Conservation (phyloP, 371 early-diverging fungal species). For the Haplosporangium sp. region DNA sequence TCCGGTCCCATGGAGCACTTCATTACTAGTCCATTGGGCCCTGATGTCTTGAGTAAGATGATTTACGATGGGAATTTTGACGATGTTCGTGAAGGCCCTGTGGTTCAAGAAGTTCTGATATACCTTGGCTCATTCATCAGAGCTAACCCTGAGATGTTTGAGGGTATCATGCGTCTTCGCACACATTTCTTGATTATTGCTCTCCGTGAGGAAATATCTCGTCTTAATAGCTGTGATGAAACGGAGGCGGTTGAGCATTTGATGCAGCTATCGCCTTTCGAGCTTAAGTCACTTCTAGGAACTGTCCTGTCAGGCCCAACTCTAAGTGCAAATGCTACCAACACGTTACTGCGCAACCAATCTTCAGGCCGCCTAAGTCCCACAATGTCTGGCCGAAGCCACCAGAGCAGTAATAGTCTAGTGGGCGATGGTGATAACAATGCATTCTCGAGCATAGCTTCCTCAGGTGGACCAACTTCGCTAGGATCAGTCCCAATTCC, state of each 20-base stretch:
- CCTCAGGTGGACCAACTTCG: constrained; percentile 27
- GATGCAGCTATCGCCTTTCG: constrained; percentile 86
- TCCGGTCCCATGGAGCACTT: constrained; percentile 76
- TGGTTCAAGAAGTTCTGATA: constrained; percentile 88
- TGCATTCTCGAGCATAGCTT: constrained; percentile 20
- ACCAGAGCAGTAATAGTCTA: constrained; percentile 3
- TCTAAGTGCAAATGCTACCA: constrained; percentile 59
- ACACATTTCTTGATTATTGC: constrained; percentile 88
- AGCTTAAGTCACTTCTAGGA: constrained; percentile 79
- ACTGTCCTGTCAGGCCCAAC: constrained; percentile 81
- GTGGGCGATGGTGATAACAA: constrained; percentile 20
- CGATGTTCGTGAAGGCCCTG: constrained; percentile 87
- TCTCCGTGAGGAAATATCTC: constrained; percentile 85
- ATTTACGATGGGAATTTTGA: constrained; percentile 69
- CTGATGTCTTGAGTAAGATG: constrained; percentile 74
- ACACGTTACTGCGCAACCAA: constrained; percentile 63
- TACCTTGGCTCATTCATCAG: constrained; percentile 84
- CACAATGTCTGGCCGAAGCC: constrained; percentile 29
- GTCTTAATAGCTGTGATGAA: constrained; percentile 78
- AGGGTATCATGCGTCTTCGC: constrained; percentile 86
- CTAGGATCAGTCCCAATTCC: constrained; percentile 33
- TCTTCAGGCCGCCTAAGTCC: constrained; percentile 61
- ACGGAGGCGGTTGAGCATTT: constrained; percentile 84
- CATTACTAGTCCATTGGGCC: constrained; percentile 75
- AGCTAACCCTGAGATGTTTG: constrained; percentile 77